phyloP scores from a whole-genome alignment of 1,284 basidiomycete genomes.

The Fomitopsis pinicola region DNA sequence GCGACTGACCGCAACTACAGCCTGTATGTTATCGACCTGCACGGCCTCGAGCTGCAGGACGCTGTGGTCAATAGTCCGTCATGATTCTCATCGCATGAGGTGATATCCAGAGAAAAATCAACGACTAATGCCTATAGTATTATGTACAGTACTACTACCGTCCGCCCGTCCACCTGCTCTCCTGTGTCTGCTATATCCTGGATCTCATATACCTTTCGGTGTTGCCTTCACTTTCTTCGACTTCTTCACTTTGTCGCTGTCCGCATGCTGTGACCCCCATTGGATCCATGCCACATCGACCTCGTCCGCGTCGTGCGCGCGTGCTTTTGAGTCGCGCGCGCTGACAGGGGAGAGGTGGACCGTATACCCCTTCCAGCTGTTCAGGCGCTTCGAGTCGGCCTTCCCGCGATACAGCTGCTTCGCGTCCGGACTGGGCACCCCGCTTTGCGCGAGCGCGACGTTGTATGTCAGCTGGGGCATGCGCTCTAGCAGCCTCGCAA shows the following conservation, averaged over 20 bases:
- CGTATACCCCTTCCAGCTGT: not conserved
- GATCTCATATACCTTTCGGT: not conserved
- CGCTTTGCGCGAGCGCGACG: not conserved
- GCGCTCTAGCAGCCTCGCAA: constrained; percentile 51
- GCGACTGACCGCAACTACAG: constrained; percentile 68
- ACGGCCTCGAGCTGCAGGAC: constrained; percentile 68
- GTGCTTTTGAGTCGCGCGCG: not conserved
- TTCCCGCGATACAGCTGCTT: too few relatives aligned
- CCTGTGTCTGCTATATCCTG: constrained; percentile 3
- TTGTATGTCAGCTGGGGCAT: constrained; percentile 50
- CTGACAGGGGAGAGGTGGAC: constrained; percentile 26
- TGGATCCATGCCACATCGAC: constrained; percentile 33
- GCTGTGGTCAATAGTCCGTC: constrained; percentile 25
- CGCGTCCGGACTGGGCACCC: not conserved
- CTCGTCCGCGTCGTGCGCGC: not conserved
- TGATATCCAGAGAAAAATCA: constrained; percentile 1
- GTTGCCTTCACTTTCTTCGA: constrained; percentile 3
- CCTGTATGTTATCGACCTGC: constrained; percentile 79
- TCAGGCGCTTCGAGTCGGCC: too few relatives aligned
- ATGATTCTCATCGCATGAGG: not conserved
- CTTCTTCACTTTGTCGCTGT: not conserved
- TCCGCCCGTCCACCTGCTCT: constrained; percentile 1
- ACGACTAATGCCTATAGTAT: constrained; percentile 7
- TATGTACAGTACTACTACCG: constrained; percentile 13
- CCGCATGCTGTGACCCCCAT: constrained; percentile 11